A percentile compares a stretch with the other conserved stretches of the same genome.
These are phyloP conservation scores for Retiboletus flavoniger DNA, from an alignment of 1,284 basidiomycete species.

Conservation along the genomic window DNA sequence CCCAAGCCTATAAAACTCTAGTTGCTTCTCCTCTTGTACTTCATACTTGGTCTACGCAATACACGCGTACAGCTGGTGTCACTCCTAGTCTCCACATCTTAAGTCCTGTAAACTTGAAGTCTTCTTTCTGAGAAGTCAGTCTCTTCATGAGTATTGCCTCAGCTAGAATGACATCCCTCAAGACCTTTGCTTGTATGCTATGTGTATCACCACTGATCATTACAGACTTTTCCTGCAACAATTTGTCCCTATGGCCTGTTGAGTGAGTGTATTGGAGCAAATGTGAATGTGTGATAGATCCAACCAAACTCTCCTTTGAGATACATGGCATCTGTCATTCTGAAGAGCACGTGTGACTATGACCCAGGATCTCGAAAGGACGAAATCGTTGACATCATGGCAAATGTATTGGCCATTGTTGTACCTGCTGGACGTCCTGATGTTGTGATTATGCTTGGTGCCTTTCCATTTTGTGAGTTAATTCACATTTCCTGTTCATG, in stretches of 20 bases:
- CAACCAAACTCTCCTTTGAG: neutral
- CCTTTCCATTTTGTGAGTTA: conserved; percentile 3
- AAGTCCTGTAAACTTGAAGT: too few species aligned
- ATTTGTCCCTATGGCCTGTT: conserved; percentile 3
- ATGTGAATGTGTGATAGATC: neutral
- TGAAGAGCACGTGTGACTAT: conserved; percentile 19
- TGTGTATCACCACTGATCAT: too few species aligned
- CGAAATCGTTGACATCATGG: conserved; percentile 1
- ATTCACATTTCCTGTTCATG: neutral
- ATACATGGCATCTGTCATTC: conserved; percentile 6
- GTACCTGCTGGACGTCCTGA: conserved; percentile 4
- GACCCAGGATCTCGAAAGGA: conserved; percentile 13
- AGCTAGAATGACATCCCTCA: too few species aligned
- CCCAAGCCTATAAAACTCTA: too few species aligned
- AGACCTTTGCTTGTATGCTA: too few species aligned
- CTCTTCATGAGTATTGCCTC: too few species aligned
- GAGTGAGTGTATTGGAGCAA: neutral
- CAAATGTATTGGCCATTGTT: neutral
- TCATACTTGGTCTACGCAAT: too few species aligned
- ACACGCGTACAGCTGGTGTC: too few species aligned
- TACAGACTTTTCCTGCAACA: conserved; percentile 8
- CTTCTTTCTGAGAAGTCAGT: too few species aligned
- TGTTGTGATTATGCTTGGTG: neutral
- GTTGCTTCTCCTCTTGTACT: too few species aligned
- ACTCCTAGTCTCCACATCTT: too few species aligned